Base-by-base conservation (phyloP, 2,329 filamentous ascomycete species). In the Ciborinia camelliae region DNA sequence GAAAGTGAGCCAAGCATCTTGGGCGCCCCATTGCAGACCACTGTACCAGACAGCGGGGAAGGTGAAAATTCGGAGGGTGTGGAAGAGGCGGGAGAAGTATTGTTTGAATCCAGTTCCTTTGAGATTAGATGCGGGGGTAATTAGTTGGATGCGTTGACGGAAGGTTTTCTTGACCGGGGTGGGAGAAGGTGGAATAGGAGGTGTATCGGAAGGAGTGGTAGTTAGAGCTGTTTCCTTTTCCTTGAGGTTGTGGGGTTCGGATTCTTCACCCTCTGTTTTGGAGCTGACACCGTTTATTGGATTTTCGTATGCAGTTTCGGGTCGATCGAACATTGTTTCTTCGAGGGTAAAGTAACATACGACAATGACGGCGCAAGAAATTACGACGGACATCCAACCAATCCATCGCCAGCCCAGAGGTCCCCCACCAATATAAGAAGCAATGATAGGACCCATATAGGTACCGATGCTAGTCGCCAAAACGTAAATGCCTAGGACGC, bases 1-100 rank as follows among this genome's bases (percentile, higher is more conserved):
- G 71, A 86, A 86, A 1, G 81, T 82, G 28, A 86, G 75, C 74
- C 84, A 85, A n/a, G 84, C 82, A 68, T 85, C 84, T 72, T 86
- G 84, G 37, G 82, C 77, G 4, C 84, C 84, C 84, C 84, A 86
- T 70, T 86, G 83, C 30, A 86, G 73, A 10, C 84, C 83, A 3
- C 82, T 82, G 67, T 81, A 86, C 67, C 83, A 78, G 12, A 86
- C 82, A 1, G 83, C 83, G 0, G 84, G 84, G 66, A 86, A 85
- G 1, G 79, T 78, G 71, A 86, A 85, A 50, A 86, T 76, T n/a
- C 82, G 80, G 59, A 86, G 74, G 0, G 81, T 85, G 68, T 85
- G 81, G 68, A 80, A 81, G 2, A 86, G 76, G 2, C 83, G 82
- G 48, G 76, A 72, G 35, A 79, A 73, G 68, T 86, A 86, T 70